These are phyloP conservation scores for Phytomonas sp. DNA, from an alignment of 208 protist genomes.

Conservation along the genomic window DNA sequence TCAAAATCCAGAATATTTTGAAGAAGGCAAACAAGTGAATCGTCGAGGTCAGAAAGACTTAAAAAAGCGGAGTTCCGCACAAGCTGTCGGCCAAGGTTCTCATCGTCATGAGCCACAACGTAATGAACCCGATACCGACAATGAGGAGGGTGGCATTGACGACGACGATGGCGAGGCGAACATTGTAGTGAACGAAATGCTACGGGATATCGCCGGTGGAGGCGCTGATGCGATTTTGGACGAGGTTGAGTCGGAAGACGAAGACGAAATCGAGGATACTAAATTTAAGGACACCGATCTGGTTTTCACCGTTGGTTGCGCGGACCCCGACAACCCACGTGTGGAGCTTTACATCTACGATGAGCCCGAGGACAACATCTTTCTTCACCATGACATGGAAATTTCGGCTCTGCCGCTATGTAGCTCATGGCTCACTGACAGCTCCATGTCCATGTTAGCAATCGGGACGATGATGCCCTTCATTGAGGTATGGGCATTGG, in stretches of 20 bases:
- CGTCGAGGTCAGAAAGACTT: background rate
- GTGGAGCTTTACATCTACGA: conserved; percentile 95
- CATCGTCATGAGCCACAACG: conserved; percentile 1
- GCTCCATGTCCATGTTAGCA: conserved; percentile 88
- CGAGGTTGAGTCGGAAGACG: conserved; percentile 76
- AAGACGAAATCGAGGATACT: conserved; percentile 87
- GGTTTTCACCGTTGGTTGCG: conserved; percentile 53
- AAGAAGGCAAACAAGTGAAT: conserved; percentile 29
- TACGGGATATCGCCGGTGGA: conserved; percentile 58
- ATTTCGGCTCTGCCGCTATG: conserved; percentile 91
- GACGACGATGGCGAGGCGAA: conserved; percentile 25
- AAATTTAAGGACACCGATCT: conserved; percentile 90
- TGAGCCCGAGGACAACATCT: conserved; percentile 92
- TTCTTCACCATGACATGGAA: conserved; percentile 95
- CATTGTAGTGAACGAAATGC: conserved; percentile 36
- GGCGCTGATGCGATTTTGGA: conserved; percentile 61
- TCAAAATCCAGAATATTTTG: conserved; percentile 54
- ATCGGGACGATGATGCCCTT: conserved; percentile 96
- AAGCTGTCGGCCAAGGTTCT: background rate
- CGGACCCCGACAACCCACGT: conserved; percentile 65
- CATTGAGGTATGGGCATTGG: conserved; percentile 97
- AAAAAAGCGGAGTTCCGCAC: background rate
- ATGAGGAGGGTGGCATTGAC: conserved; percentile 14
- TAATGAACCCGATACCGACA: background rate
- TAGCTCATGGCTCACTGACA: conserved; percentile 91